phyloP scores from a whole-genome alignment of 345 rosid genomes.

The Populus davidiana region DNA sequence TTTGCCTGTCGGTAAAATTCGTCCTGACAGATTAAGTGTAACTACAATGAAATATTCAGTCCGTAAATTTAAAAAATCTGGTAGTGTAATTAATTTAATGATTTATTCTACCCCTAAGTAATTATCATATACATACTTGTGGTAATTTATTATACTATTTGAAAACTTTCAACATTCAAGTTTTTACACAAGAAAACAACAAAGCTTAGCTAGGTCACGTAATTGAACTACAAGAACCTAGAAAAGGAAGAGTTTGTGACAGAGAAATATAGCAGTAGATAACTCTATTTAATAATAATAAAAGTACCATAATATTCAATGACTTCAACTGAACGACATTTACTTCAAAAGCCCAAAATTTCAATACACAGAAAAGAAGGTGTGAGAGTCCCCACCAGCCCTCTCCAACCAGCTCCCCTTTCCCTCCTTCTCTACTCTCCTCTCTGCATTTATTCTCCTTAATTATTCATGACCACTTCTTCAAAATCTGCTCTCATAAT shows the following conservation, averaged over 20 bases:
- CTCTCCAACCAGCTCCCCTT: not conserved
- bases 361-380: constrained; percentile 24
- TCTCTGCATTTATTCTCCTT: not conserved
- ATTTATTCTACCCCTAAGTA: too few relatives aligned
- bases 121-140: too few relatives aligned
- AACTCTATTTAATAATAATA: not conserved
- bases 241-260: constrained; percentile 16
- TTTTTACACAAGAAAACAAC: not conserved
- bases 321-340: constrained; percentile 38
- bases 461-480: constrained; percentile 2
- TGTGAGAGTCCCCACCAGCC: constrained; percentile 24
- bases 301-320: constrained; percentile 18
- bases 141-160: not conserved
- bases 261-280: not conserved
- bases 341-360: constrained; percentile 31
- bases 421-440: not conserved
- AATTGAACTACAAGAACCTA: not conserved
- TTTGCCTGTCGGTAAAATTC: too few relatives aligned
- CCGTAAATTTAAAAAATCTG: too few relatives aligned
- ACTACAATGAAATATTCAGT: too few relatives aligned
- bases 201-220: not conserved
- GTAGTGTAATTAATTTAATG: too few relatives aligned
- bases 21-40: too few relatives aligned
- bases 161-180: not conserved
- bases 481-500: constrained; percentile 34